A percentile compares a stretch with the other conserved stretches of the same genome.
Evolutionary conservation across 1,139 yeast genomes (phyloP).

Genomic region (Protomyces inouyei): DNA sequence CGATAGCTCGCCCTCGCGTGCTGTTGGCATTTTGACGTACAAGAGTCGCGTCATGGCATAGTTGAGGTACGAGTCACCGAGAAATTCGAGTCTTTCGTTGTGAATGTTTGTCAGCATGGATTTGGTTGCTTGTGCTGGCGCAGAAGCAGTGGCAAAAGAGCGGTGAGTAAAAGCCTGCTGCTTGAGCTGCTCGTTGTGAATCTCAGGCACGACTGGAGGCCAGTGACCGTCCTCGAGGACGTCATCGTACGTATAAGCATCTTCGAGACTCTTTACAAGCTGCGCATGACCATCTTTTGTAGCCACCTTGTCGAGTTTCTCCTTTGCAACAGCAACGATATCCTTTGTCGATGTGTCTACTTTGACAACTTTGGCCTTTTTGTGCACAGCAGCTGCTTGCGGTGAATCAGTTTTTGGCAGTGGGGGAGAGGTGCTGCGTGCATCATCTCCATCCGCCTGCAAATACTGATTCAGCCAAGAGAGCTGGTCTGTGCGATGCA

Average conservation of each 20-base stretch:
- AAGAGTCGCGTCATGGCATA: conserved; percentile 64
- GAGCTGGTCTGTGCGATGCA: conserved; percentile 14
- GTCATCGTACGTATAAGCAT: background rate
- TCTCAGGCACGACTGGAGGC: conserved; percentile 68
- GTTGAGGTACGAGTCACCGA: conserved; percentile 87
- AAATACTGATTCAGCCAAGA: conserved; percentile 28
- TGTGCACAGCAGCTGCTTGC: background rate
- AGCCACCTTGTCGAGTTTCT: background rate
- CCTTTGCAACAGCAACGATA: background rate
- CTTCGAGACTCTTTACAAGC: background rate
- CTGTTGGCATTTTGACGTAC: conserved; percentile 60
- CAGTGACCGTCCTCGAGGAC: conserved; percentile 7
- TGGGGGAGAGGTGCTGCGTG: background rate
- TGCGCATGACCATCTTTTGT: background rate
- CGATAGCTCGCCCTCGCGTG: conserved; percentile 78
- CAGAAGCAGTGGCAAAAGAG: conserved; percentile 48
- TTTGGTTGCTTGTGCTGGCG: conserved; percentile 21
- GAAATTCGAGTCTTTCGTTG: conserved; percentile 86
- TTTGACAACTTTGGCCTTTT: background rate
- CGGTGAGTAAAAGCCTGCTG: conserved; percentile 78
- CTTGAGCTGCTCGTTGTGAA: conserved; percentile 54
- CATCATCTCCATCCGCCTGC: conserved; percentile 7
- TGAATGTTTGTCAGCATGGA: conserved; percentile 41
- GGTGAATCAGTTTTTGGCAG: conserved; percentile 15
- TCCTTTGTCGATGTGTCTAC: background rate